A percentile compares a stretch with the other conserved stretches of the same genome.
Conservation (phyloP, 768 basidiomycete genomes). For the Tylopilus plumbeoviolaceoides region DNA sequence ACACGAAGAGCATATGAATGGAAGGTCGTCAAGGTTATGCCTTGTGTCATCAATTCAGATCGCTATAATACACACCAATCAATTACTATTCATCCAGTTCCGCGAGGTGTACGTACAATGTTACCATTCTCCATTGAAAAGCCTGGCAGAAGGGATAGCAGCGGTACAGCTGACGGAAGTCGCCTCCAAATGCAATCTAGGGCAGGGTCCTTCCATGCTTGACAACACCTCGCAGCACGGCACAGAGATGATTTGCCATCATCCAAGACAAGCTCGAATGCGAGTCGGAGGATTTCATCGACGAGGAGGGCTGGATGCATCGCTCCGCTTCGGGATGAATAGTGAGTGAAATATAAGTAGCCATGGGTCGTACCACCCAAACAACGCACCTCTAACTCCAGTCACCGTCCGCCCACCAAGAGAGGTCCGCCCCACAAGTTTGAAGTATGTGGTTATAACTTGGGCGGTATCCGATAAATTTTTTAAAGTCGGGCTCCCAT, state of each 20-base stretch:
- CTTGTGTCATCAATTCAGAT: conserved; percentile 4
- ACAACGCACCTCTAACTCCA: background rate
- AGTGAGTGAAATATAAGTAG: background rate
- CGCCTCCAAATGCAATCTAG: conserved; percentile 44
- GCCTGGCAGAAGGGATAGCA: conserved; percentile 35
- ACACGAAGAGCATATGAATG: conserved; percentile 23
- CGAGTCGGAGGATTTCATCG: conserved; percentile 46
- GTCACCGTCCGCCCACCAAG: background rate
- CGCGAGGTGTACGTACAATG: conserved; percentile 8
- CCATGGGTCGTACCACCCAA: background rate
- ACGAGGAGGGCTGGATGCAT: conserved; percentile 47
- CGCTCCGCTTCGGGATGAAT: background rate
- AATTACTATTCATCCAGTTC: background rate
- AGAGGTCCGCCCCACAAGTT: background rate
- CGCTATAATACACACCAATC: conserved; percentile 6
- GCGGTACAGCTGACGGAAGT: conserved; percentile 38
- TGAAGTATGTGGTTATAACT: background rate
- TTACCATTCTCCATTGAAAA: conserved; percentile 7
- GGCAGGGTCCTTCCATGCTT: conserved; percentile 46
- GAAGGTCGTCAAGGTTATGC: conserved; percentile 6
- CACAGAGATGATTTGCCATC: conserved; percentile 31
- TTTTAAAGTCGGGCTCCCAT: conserved; percentile 5
- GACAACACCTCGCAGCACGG: conserved; percentile 39
- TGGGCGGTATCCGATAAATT: conserved; percentile 16
- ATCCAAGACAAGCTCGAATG: conserved; percentile 35